These are phyloP conservation scores for Craterostigma plantagineum DNA, from an alignment of 257 asterid species.

Conservation along the genomic window DNA sequence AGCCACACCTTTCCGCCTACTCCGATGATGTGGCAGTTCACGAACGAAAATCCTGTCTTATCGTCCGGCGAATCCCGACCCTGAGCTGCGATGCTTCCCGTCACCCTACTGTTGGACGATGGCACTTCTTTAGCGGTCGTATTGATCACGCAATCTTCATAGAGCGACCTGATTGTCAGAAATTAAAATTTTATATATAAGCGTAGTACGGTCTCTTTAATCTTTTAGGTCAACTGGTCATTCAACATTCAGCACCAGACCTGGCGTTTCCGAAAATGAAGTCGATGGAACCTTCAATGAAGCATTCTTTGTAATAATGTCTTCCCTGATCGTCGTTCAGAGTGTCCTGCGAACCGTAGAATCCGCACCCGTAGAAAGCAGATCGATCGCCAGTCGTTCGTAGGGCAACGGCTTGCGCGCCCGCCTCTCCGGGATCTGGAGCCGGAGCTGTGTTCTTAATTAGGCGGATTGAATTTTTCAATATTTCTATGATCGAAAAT, in stretches of 20 bases:
- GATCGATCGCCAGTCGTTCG: constrained; percentile 46
- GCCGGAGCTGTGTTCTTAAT: constrained; percentile 67
- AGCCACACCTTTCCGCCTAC: constrained; percentile 60
- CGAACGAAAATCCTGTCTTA: constrained; percentile 58
- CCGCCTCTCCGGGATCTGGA: constrained; percentile 47
- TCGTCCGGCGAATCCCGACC: constrained; percentile 33
- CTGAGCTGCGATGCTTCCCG: constrained; percentile 74
- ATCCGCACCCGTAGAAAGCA: constrained; percentile 81
- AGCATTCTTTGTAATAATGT: constrained; percentile 72
- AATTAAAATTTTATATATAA: too few species aligned
- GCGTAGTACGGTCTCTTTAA: too few species aligned
- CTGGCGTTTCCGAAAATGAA: constrained; percentile 68
- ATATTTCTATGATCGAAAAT: too few species aligned
- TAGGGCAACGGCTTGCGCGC: constrained; percentile 61
- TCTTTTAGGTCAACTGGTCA: too few species aligned
- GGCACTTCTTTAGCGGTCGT: constrained; percentile 37
- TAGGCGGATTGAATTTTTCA: neutral
- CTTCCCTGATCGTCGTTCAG: constrained; percentile 63
- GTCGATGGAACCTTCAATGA: constrained; percentile 80
- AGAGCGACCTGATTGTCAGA: too few species aligned
- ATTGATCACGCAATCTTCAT: constrained; percentile 46
- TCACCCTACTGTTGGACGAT: constrained; percentile 10
- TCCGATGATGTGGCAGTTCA: constrained; percentile 46
- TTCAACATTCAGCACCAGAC: too few species aligned
- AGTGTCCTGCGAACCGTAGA: constrained; percentile 75